These are phyloP conservation scores for Tulasnella sp. DNA, from an alignment of 768 basidiomycete genomes.

Conservation along the genomic window DNA sequence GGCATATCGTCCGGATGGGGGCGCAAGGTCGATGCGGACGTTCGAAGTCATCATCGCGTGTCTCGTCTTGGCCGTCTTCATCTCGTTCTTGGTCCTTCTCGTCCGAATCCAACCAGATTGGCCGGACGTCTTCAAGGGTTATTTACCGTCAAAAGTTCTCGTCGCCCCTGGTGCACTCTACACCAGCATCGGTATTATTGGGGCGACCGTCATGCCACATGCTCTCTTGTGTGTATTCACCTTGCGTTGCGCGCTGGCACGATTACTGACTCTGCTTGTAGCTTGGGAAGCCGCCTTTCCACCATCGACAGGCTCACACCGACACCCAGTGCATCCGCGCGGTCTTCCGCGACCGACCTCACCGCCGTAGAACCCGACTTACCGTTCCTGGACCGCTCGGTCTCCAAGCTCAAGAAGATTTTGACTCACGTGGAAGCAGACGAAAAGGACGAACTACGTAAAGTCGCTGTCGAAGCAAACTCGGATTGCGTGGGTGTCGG, in stretches of 20 bases:
- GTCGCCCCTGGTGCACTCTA: slow-evolving; percentile 22
- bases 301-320: slow-evolving; percentile 1
- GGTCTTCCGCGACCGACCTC: background rate
- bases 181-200: slow-evolving; percentile 24
- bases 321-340: background rate
- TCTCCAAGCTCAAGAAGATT: background rate
- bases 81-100: slow-evolving; percentile 37
- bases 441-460: background rate
- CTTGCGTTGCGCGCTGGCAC: background rate
- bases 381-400: background rate
- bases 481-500: background rate
- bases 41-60: slow-evolving; percentile 18
- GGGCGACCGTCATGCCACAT: slow-evolving; percentile 42
- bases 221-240: slow-evolving; percentile 30
- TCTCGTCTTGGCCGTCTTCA: slow-evolving; percentile 33
- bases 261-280: background rate
- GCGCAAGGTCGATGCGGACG: slow-evolving; percentile 1
- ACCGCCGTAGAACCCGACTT: background rate
- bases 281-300: slow-evolving; percentile 13
- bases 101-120: slow-evolving; percentile 35
- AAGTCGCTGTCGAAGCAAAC: background rate
- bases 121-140: slow-evolving; percentile 36
- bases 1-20: slow-evolving; percentile 20
- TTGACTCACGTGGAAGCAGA: background rate
- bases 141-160: slow-evolving; percentile 30